A percentile compares a stretch with the other conserved stretches of the same genome.
phyloP scores from a whole-genome alignment of 2,329 filamentous ascomycete genomes.

The Cercospora sp. region DNA sequence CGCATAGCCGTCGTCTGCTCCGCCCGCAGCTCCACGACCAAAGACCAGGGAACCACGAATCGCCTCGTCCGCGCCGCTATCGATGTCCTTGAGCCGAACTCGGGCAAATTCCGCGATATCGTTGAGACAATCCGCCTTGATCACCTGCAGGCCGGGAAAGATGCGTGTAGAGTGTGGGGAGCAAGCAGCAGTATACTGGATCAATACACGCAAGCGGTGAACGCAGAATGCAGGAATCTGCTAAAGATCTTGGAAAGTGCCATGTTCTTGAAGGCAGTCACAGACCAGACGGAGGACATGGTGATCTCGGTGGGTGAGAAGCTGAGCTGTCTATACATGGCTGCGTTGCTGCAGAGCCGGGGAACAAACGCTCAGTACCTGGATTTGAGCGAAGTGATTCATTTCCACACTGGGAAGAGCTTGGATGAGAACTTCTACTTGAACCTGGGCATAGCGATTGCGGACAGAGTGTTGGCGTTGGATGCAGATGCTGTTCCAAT shows the following conservation, averaged over 20 bases:
- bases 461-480: slow-evolving; percentile 45
- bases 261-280: slow-evolving; percentile 56
- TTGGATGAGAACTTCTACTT: slow-evolving; percentile 51
- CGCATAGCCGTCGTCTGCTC: slow-evolving; percentile 93
- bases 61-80: slow-evolving; percentile 56
- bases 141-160: slow-evolving; percentile 71
- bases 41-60: slow-evolving; percentile 92
- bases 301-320: slow-evolving; percentile 96
- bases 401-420: slow-evolving; percentile 53
- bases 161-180: slow-evolving; percentile 35
- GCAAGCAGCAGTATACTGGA: slow-evolving; percentile 45
- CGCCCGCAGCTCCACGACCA: slow-evolving; percentile 89
- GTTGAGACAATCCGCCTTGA: slow-evolving; percentile 80
- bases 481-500: slow-evolving; percentile 51
- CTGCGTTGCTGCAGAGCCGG: slow-evolving; percentile 75
- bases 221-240: slow-evolving; percentile 76
- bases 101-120: slow-evolving; percentile 65
- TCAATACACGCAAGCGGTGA: slow-evolving; percentile 65
- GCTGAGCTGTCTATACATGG: slow-evolving; percentile 88
- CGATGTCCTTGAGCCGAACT: slow-evolving; percentile 45
- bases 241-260: slow-evolving; percentile 70
- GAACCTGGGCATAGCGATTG: slow-evolving; percentile 45
- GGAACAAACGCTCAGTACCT: slow-evolving; percentile 86
- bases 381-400: slow-evolving; percentile 79
- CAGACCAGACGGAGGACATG: slow-evolving; percentile 58